Conservation (phyloP, 495 filamentous ascomycete species). For the Lepraria neglecta region DNA sequence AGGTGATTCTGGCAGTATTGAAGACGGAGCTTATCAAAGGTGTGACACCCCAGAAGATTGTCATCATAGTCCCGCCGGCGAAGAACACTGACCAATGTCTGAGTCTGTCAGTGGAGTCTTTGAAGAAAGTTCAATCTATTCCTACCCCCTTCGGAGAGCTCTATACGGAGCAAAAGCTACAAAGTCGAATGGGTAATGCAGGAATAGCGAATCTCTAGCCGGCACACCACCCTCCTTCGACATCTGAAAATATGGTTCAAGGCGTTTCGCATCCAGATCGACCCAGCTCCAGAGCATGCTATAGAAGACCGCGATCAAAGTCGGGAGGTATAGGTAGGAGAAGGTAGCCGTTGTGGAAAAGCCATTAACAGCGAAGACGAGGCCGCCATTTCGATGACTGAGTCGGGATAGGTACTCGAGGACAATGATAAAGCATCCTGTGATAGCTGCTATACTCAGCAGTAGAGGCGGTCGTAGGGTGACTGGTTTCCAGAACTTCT, state of each 20-base stretch:
- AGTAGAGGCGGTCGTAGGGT: slow-evolving; percentile 34
- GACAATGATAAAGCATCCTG: slow-evolving; percentile 29
- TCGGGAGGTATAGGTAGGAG: slow-evolving; percentile 54
- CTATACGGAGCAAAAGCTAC: slow-evolving; percentile 41
- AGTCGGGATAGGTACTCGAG: slow-evolving; percentile 32
- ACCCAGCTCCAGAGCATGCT: slow-evolving; percentile 70
- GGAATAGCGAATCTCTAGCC: slow-evolving; percentile 36
- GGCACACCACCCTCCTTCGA: slow-evolving; percentile 43
- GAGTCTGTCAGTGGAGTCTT: neutral
- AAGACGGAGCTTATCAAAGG: slow-evolving; percentile 41
- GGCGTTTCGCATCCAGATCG: slow-evolving; percentile 66
- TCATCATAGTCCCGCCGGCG: slow-evolving; percentile 34
- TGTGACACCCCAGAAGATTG: slow-evolving; percentile 42
- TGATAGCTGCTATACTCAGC: slow-evolving; percentile 22
- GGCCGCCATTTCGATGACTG: slow-evolving; percentile 30
- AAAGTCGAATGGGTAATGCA: slow-evolving; percentile 47
- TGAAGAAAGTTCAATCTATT: too few species aligned
- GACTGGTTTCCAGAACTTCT: slow-evolving; percentile 32
- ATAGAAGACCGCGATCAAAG: slow-evolving; percentile 59
- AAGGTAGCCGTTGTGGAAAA: slow-evolving; percentile 30
- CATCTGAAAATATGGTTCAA: slow-evolving; percentile 70
- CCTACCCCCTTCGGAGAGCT: slow-evolving; percentile 35
- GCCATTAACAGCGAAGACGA: slow-evolving; percentile 31
- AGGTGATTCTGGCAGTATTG: slow-evolving; percentile 7
- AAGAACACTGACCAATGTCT: slow-evolving; percentile 43